A percentile compares a stretch with the other conserved stretches of the same genome.
Evolutionary conservation across 2,329 filamentous ascomycete genomes (phyloP).

Genomic region (Pseudogymnoascus sp.): DNA sequence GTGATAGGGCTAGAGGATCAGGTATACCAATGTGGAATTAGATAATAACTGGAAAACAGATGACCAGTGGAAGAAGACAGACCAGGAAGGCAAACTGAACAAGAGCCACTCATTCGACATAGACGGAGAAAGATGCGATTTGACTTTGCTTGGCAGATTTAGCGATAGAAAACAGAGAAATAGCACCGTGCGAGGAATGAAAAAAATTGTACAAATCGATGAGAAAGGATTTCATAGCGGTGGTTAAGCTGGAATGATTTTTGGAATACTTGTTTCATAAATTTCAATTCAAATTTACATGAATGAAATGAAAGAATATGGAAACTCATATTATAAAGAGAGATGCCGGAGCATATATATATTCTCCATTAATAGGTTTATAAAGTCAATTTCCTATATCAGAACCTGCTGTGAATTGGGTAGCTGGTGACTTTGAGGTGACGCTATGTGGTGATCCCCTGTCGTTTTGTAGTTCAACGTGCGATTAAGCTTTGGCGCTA

Average conservation of each 20-base stretch:
- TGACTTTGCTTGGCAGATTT: background rate
- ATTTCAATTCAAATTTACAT: background rate
- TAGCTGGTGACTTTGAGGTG: background rate
- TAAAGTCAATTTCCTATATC: background rate
- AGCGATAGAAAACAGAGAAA: background rate
- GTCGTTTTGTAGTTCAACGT: background rate
- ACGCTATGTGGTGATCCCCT: background rate
- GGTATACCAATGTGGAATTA: background rate
- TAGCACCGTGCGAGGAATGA: background rate
- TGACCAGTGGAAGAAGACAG: background rate
- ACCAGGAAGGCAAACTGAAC: background rate
- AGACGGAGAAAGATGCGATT: background rate
- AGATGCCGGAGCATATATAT: background rate
- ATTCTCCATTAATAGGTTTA: background rate
- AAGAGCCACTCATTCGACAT: background rate
- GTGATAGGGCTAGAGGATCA: background rate
- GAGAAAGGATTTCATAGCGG: background rate
- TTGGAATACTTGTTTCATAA: background rate
- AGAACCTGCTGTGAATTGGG: background rate
- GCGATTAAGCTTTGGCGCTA: background rate
- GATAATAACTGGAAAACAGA: background rate
- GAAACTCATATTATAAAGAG: background rate
- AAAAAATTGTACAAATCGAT: background rate
- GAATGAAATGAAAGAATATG: background rate
- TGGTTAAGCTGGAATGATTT: background rate